Percentiles rank a stretch among this genome's conserved stretches.
These are phyloP conservation scores for Alternaria alternata DNA, from an alignment of 2,329 filamentous ascomycete species.

Conservation along the genomic window DNA sequence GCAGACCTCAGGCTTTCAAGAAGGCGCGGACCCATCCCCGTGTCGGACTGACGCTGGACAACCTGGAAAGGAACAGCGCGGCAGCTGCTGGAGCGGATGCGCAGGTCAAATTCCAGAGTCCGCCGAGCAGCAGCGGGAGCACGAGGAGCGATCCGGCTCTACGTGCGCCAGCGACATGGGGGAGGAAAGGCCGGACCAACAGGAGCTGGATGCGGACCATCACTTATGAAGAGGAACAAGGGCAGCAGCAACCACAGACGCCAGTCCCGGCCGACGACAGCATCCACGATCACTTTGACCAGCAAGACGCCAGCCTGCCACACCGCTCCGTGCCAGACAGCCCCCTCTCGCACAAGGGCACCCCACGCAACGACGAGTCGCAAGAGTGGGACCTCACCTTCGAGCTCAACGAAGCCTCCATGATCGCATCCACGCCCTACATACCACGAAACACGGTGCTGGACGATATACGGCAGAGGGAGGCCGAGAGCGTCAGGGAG, in stretches of 20 bases:
- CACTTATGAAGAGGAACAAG: constrained; percentile 35
- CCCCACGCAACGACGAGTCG: constrained; percentile 30
- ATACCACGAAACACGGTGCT: constrained; percentile 52
- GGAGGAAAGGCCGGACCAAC: constrained; percentile 53
- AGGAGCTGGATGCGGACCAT: constrained; percentile 56
- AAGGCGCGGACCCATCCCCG: constrained; percentile 53
- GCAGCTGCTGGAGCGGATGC: constrained; percentile 16
- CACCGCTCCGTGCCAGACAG: constrained; percentile 54
- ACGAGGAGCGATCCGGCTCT: constrained; percentile 53
- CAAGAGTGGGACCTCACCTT: constrained; percentile 50
- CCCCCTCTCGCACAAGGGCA: constrained; percentile 51
- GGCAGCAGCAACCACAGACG: constrained; percentile 18
- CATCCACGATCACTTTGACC: constrained; percentile 16
- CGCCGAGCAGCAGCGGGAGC: constrained; percentile 49
- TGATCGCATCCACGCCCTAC: constrained; percentile 59
- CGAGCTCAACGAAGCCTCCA: constrained; percentile 56
- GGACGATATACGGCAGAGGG: constrained; percentile 54
- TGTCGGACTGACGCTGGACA: constrained; percentile 54
- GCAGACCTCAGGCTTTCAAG: constrained; percentile 50
- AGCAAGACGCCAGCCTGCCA: constrained; percentile 47
- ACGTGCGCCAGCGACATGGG: constrained; percentile 57
- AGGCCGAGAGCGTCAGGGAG: constrained; percentile 51
- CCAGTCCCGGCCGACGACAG: constrained; percentile 28
- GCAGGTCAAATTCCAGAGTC: constrained; percentile 34
- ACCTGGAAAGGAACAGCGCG: constrained; percentile 51